These are phyloP conservation scores for Stenogyne calaminthoides DNA, from an alignment of 305 asterid genomes.

Conservation along the genomic window DNA sequence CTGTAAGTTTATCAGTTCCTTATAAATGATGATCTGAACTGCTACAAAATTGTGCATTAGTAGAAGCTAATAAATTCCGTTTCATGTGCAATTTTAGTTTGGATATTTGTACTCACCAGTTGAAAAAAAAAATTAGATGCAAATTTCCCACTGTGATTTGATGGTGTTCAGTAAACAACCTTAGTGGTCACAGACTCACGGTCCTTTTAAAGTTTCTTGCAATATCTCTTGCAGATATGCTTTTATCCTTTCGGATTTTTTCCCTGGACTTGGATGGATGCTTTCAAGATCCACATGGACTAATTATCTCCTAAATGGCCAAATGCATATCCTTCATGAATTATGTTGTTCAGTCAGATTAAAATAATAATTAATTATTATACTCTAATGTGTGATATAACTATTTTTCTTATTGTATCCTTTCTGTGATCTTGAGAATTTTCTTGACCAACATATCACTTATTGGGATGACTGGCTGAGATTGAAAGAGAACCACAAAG, in stretches of 20 bases:
- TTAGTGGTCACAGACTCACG: slow-evolving; percentile 10
- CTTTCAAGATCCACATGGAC: slow-evolving; percentile 82
- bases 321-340: slow-evolving; percentile 93
- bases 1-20: slow-evolving; percentile 59
- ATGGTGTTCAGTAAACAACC: slow-evolving; percentile 11
- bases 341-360: slow-evolving; percentile 22
- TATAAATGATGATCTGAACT: slow-evolving; percentile 14
- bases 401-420: slow-evolving; percentile 10
- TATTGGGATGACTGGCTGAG: slow-evolving; percentile 99
- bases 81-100: slow-evolving; percentile 14
- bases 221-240: slow-evolving; percentile 67
- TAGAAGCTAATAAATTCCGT: slow-evolving; percentile 8
- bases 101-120: slow-evolving; percentile 12
- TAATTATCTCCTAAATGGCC: slow-evolving; percentile 99
- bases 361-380: slow-evolving; percentile 7
- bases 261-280: slow-evolving; percentile 99
- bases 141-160: slow-evolving; percentile 1
- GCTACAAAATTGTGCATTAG: neutral
- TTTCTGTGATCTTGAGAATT: slow-evolving; percentile 36
- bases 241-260: slow-evolving; percentile 96
- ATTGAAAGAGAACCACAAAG: slow-evolving; percentile 82
- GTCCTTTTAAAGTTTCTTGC: slow-evolving; percentile 24
- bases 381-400: slow-evolving; percentile 3
- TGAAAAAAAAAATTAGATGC: slow-evolving; percentile 15
- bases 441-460: slow-evolving; percentile 80